phyloP scores from a whole-genome alignment of 176 grass and related monocot species.

The Eragrostis curvula region DNA sequence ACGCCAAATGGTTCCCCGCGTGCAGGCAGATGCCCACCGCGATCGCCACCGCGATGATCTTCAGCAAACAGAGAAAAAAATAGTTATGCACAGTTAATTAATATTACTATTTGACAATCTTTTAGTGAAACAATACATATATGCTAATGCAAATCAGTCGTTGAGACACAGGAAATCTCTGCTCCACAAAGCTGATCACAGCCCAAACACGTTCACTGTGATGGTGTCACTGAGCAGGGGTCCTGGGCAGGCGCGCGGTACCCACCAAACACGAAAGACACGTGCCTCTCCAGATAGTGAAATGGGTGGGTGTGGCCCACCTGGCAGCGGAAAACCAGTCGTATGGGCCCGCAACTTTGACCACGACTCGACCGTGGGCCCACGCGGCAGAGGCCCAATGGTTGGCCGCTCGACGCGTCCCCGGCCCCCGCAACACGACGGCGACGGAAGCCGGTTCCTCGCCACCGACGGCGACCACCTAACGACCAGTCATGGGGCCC shows the following conservation, averaged over 20 bases:
- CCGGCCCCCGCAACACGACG: neutral
- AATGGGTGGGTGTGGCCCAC: neutral
- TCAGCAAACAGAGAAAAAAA: neutral
- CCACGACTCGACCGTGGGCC: neutral
- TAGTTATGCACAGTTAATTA: neutral
- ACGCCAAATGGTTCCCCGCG: conserved; percentile 92
- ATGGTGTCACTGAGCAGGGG: neutral
- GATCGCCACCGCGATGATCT: conserved; percentile 95
- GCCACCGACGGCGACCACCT: conserved; percentile 43
- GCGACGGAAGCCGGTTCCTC: conserved; percentile 15
- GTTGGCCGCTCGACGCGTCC: conserved; percentile 27
- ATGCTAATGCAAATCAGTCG: neutral
- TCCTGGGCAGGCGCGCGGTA: too few relatives aligned
- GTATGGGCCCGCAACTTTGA: neutral
- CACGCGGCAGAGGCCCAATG: conserved; percentile 1
- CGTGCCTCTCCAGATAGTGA: neutral
- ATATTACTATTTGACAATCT: neutral
- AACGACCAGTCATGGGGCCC: neutral
- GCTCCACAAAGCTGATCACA: neutral
- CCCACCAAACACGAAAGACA: neutral
- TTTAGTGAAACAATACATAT: neutral
- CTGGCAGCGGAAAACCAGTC: neutral
- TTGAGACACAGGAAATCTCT: neutral
- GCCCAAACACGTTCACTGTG: neutral
- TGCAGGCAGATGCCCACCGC: conserved; percentile 85